phyloP scores from a whole-genome alignment of 768 basidiomycete species.

The Auricularia sp. region DNA sequence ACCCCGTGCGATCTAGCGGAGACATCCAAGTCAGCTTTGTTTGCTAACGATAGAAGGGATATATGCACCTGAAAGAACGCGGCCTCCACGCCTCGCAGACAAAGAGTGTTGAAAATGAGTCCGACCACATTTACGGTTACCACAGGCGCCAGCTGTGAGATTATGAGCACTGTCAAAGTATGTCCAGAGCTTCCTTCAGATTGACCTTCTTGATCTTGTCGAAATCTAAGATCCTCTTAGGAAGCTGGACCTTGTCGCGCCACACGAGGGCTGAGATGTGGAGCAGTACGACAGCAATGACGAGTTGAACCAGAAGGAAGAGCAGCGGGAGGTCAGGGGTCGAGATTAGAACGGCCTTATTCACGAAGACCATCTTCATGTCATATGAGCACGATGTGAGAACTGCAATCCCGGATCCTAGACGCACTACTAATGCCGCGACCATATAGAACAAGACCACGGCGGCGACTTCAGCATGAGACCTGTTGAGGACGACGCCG shows the following conservation, averaged over 20 bases:
- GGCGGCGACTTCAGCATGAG: conserved; percentile 38
- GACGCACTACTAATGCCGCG: conserved; percentile 60
- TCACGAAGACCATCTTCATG: conserved; percentile 47
- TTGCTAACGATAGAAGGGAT: neutral
- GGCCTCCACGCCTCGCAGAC: conserved; percentile 68
- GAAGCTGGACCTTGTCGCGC: conserved; percentile 41
- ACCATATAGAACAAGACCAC: conserved; percentile 75
- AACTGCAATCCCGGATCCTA: conserved; percentile 4
- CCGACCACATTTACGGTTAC: conserved; percentile 64
- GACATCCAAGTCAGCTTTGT: neutral
- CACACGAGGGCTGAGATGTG: conserved; percentile 42
- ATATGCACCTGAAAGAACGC: conserved; percentile 62
- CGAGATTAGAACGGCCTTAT: conserved; percentile 64
- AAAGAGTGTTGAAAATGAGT: conserved; percentile 70
- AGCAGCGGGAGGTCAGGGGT: conserved; percentile 57
- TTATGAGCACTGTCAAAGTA: neutral
- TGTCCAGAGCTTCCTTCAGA: neutral
- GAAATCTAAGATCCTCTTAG: conserved; percentile 38
- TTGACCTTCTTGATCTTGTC: conserved; percentile 29
- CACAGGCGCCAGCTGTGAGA: conserved; percentile 41
- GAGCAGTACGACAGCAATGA: conserved; percentile 57
- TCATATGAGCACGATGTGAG: conserved; percentile 1
- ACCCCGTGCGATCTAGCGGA: conserved; percentile 68
- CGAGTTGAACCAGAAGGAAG: conserved; percentile 59
- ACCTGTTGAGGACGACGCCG: conserved; percentile 3